These are phyloP conservation scores for Bothriochloa decipiens DNA, from an alignment of 176 grass and related monocot species.

Conservation along the genomic window DNA sequence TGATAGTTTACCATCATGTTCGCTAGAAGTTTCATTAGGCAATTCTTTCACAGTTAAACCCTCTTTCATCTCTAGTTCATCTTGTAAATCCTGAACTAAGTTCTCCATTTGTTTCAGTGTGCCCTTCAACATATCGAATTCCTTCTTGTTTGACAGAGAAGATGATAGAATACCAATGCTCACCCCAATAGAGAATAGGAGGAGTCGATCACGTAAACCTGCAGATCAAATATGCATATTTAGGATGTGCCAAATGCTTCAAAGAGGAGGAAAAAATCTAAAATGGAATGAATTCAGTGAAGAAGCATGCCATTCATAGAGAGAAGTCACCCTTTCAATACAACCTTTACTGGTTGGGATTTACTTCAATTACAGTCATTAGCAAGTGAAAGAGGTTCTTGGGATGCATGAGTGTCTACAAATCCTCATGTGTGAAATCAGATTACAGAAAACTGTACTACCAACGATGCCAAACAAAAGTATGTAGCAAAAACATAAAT, in stretches of 20 bases:
- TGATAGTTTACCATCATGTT: slow-evolving; percentile 39
- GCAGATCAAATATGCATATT: slow-evolving; percentile 42
- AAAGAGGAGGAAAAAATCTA: neutral
- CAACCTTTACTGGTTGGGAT: neutral
- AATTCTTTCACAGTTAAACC: slow-evolving; percentile 81
- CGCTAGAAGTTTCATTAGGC: slow-evolving; percentile 47
- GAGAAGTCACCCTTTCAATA: slow-evolving; percentile 15
- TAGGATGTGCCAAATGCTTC: slow-evolving; percentile 24
- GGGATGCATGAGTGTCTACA: neutral
- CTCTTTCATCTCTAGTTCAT: slow-evolving; percentile 94
- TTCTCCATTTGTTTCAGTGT: slow-evolving; percentile 72
- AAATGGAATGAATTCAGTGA: slow-evolving; percentile 14
- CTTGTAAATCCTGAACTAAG: slow-evolving; percentile 96
- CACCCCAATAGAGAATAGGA: slow-evolving; percentile 66
- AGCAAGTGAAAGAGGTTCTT: neutral
- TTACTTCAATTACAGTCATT: slow-evolving; percentile 32
- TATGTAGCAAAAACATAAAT: neutral
- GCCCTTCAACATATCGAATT: slow-evolving; percentile 66
- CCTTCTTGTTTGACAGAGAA: slow-evolving; percentile 73
- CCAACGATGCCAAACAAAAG: slow-evolving; percentile 8
- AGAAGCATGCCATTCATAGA: slow-evolving; percentile 31
- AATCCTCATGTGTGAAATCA: slow-evolving; percentile 27
- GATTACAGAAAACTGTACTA: neutral
- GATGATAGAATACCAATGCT: slow-evolving; percentile 71
- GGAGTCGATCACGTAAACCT: slow-evolving; percentile 60